Base-by-base conservation (phyloP, 768 basidiomycete species). In the Mycena pura region DNA sequence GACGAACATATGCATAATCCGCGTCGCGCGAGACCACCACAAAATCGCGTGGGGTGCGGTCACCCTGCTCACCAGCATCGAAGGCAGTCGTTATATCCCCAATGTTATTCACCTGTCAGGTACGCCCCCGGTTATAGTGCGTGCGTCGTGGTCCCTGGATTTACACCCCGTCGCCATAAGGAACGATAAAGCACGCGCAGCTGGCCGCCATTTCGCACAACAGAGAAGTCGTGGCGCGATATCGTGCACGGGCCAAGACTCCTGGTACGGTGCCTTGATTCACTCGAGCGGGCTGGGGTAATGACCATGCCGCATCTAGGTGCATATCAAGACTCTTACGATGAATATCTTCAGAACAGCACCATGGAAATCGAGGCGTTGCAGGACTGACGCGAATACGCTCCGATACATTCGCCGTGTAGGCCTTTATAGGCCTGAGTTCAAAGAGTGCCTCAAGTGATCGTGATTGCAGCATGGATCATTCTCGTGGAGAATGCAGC, bases 151-250 rank as follows among this genome's bases (percentile, higher is more conserved):
- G 27, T 24, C n/a, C 28, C 5, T 32, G 22, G 27, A 47, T 53
- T 11, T n/a, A 38, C 6, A 38, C 24, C n/a, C 41, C 47, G 24
- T 24, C 19, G 41, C 38, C 31, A 46, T 7, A 60, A 95, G 94
- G 95, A 0, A 96, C 93, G 0, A 91, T 96, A 57, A 93, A 90
- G 73, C 93, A 96, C 46, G 85, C 86, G 0, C 93, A 95, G 67
- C 73, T 91, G 0, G 88, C 90, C 6, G 90, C 91, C 1, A 89
- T 93, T 38, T 76, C 82, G 29, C 86, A 93, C 66, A 91, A 94
- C 68, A 78, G 89, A 28, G 82, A 85, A 49, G 80, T 91, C 6
- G 80, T 94, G 29, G 92, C 89, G 7, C 80, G 88, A 15, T 87
- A 87, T 67, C 75, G 89, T 46, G 83, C 84, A 4, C 71, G 76